These are phyloP conservation scores for Hypoxylon sp. DNA, from an alignment of 2,329 filamentous ascomycete species.

Conservation along the genomic window DNA sequence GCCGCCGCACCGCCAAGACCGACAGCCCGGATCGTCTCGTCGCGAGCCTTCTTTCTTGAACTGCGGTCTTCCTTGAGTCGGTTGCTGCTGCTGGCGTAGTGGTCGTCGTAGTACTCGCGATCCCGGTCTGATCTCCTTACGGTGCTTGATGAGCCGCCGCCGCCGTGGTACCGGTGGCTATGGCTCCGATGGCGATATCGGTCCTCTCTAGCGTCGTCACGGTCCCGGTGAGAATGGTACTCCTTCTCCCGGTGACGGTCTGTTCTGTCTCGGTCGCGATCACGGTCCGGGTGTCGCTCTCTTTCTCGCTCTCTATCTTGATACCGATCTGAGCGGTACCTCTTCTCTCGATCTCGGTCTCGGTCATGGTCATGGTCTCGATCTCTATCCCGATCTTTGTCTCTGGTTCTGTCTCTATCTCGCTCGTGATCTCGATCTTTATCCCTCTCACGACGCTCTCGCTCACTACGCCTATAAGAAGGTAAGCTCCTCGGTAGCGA, in stretches of 20 bases:
- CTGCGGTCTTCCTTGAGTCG: constrained; percentile 56
- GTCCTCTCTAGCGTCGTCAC: constrained; percentile 50
- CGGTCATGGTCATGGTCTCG: constrained; percentile 59
- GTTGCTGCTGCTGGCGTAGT: constrained; percentile 41
- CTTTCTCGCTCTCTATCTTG: constrained; percentile 57
- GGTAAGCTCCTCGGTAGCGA: constrained; percentile 55
- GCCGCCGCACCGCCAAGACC: constrained; percentile 74
- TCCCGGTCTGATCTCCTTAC: constrained; percentile 56
- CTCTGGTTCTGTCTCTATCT: constrained; percentile 28
- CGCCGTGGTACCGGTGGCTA: constrained; percentile 59
- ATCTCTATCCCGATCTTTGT: constrained; percentile 37
- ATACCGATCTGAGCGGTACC: constrained; percentile 54
- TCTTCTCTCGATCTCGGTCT: constrained; percentile 56
- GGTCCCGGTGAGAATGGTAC: constrained; percentile 50
- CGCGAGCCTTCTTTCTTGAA: constrained; percentile 63
- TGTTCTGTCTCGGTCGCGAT: constrained; percentile 55
- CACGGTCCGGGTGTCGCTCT: constrained; percentile 56
- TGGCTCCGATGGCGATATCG: constrained; percentile 50
- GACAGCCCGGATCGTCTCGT: constrained; percentile 70
- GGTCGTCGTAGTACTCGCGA: constrained; percentile 52
- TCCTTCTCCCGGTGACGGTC: constrained; percentile 60
- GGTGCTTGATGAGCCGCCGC: constrained; percentile 51
- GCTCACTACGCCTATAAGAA: constrained; percentile 54
- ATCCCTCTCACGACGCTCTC: constrained; percentile 43
- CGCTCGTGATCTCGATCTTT: constrained; percentile 48